phyloP scores from a whole-genome alignment of 2,329 filamentous ascomycete genomes.

The Aspergillus glaucus region DNA sequence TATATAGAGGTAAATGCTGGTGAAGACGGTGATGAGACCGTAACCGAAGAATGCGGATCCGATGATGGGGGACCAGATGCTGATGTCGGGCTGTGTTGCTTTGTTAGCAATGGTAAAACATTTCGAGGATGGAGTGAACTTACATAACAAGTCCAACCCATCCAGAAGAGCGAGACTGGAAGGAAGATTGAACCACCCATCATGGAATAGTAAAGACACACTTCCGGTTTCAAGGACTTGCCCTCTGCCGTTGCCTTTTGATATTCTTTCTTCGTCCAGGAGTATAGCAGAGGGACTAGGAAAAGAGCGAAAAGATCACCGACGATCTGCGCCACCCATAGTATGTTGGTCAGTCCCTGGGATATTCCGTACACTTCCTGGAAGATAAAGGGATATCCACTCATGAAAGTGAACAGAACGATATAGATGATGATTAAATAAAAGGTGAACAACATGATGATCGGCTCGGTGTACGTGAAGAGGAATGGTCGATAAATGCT shows the following conservation, averaged over 20 bases:
- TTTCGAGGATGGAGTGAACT: not conserved
- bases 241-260: constrained; percentile 22
- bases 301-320: constrained; percentile 29
- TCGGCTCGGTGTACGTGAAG: constrained; percentile 37
- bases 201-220: constrained; percentile 49
- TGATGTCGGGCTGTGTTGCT: constrained; percentile 29
- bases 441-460: constrained; percentile 20
- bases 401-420: constrained; percentile 28
- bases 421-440: constrained; percentile 26
- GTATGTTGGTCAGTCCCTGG: constrained; percentile 40
- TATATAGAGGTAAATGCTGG: constrained; percentile 49
- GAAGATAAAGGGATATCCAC: constrained; percentile 49
- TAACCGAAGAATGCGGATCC: constrained; percentile 49
- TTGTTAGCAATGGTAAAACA: not conserved
- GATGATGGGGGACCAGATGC: constrained; percentile 45
- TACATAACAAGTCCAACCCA: constrained; percentile 46
- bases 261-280: constrained; percentile 38
- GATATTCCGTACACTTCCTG: constrained; percentile 44
- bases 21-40: constrained; percentile 44
- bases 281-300: constrained; percentile 43
- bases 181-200: constrained; percentile 43
- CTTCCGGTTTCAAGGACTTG: constrained; percentile 38
- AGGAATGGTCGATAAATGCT: constrained; percentile 33
- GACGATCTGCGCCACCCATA: constrained; percentile 43
- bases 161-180: constrained; percentile 51